Base-by-base conservation (phyloP, 257 asterid species). In the Nicotiana obtusifolia region DNA sequence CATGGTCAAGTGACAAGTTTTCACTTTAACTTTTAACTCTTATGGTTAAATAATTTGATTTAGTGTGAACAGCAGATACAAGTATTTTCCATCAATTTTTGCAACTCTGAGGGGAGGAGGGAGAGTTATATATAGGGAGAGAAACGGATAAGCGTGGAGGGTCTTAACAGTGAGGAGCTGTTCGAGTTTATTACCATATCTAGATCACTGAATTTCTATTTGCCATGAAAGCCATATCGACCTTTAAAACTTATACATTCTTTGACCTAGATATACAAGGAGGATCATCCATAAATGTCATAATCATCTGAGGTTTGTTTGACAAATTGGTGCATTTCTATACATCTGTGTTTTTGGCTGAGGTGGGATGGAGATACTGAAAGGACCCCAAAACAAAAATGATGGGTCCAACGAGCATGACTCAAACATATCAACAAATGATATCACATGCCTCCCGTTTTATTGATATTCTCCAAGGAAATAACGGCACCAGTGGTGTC, bases 381-480 rank as follows among this genome's bases (percentile, higher is more conserved):
- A 73, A 73, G 61, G 60, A 73, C 37, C 78, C 15, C 78, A 47
- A 73, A 73, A 22, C 61, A 73, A 47, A 73, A 73, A 47, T 41
- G 78, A 69, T 69, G 78, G 77, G 13, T 69, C 57, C 77, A 69
- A n/a, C 13, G 56, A 69, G 44, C 57, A 41, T 44, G 59, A 14
- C 24, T 71, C 64, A 57, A 57, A 71, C 60, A 2, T 37, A 22
- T 71, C n/a, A 22, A 71, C 8, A 13, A 71, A 44, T 22, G 1
- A 24, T 7, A 47, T 92, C 84, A 95, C 77, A 85, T 85, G 78
- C 91, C 89, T 80, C 89, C 95, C 2, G 97, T 93, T 85, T 88
- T 93, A 64, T 95, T 95, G 78, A 93, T 89, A 82, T 93, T 93
- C 90, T 92, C 96, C 81, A 95, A 87, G 69, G 99, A 95, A 84